Evolutionary conservation across 2,329 filamentous ascomycete species (phyloP).

Genomic region (Nemania serpens): DNA sequence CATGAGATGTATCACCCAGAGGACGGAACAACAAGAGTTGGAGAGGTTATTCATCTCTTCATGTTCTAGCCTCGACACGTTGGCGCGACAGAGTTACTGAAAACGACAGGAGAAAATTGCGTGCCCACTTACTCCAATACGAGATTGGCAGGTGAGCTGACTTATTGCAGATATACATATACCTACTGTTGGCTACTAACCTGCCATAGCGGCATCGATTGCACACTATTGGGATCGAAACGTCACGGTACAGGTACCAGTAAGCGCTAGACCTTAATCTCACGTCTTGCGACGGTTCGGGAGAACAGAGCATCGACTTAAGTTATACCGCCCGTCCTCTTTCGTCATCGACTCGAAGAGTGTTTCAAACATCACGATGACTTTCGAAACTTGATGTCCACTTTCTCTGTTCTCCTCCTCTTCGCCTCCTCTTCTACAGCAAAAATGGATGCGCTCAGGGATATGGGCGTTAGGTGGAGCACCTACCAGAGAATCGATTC

Average conservation of each 20-base stretch:
- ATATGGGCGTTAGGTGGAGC: constrained; percentile 4
- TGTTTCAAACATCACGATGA: background rate
- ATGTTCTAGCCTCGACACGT: background rate
- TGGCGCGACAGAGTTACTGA: background rate
- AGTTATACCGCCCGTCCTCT: background rate
- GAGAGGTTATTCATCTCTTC: background rate
- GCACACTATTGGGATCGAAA: background rate
- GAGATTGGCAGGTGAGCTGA: background rate
- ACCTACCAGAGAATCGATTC: constrained; percentile 16
- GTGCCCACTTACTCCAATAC: background rate
- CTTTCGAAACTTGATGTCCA: background rate
- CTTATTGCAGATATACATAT: too few relatives aligned
- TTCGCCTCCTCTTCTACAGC: background rate
- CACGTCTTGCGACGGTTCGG: background rate
- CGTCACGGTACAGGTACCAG: background rate
- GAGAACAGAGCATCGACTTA: background rate
- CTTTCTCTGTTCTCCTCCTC: background rate
- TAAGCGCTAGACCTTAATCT: constrained; percentile 11
- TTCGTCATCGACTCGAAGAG: background rate
- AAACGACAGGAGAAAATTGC: background rate
- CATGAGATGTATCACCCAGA: background rate
- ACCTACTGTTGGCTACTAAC: too few relatives aligned
- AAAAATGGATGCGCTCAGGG: constrained; percentile 13
- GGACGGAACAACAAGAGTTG: background rate
- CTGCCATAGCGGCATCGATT: too few relatives aligned